Evolutionary conservation across 805 yeast species (phyloP).

Genomic region (Candida palmyrensis): DNA sequence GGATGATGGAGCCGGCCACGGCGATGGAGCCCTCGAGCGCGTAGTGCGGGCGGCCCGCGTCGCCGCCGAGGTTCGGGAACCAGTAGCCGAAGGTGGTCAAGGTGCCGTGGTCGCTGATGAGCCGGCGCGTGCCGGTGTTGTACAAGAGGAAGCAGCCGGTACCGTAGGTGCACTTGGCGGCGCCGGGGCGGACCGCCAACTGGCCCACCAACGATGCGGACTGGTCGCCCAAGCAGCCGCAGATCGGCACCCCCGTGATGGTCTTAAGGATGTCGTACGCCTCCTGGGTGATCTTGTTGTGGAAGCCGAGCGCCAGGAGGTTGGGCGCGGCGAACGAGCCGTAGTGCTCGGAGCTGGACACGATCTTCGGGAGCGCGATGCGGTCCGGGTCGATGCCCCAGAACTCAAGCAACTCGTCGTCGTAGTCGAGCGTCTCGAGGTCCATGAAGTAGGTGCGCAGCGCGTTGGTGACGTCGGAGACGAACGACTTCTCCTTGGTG

Average conservation of each 20-base stretch:
- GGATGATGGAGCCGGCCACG: slow-evolving; percentile 91
- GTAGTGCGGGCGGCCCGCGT: slow-evolving; percentile 59
- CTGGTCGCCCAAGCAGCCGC: slow-evolving; percentile 94
- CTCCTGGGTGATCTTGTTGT: slow-evolving; percentile 45
- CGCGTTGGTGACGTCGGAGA: slow-evolving; percentile 89
- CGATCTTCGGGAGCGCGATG: slow-evolving; percentile 69
- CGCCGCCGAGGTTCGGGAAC: slow-evolving; percentile 62
- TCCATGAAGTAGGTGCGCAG: slow-evolving; percentile 89
- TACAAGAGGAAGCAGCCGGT: slow-evolving; percentile 90
- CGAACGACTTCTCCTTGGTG: slow-evolving; percentile 63
- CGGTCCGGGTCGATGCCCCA: slow-evolving; percentile 73
- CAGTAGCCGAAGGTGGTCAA: slow-evolving; percentile 88
- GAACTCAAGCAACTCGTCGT: slow-evolving; percentile 64
- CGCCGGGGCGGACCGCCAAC: slow-evolving; percentile 74
- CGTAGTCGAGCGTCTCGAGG: slow-evolving; percentile 69
- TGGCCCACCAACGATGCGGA: slow-evolving; percentile 92
- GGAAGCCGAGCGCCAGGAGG: slow-evolving; percentile 46
- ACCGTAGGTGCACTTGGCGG: slow-evolving; percentile 94
- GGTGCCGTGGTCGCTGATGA: slow-evolving; percentile 74
- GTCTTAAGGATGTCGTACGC: slow-evolving; percentile 46
- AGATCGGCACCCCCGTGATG: slow-evolving; percentile 63
- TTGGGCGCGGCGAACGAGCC: slow-evolving; percentile 68
- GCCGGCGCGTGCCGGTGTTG: slow-evolving; percentile 74
- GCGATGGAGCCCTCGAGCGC: slow-evolving; percentile 96
- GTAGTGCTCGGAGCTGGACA: slow-evolving; percentile 71